Conservation (phyloP, 768 basidiomycete species). For the Panus rudis region DNA sequence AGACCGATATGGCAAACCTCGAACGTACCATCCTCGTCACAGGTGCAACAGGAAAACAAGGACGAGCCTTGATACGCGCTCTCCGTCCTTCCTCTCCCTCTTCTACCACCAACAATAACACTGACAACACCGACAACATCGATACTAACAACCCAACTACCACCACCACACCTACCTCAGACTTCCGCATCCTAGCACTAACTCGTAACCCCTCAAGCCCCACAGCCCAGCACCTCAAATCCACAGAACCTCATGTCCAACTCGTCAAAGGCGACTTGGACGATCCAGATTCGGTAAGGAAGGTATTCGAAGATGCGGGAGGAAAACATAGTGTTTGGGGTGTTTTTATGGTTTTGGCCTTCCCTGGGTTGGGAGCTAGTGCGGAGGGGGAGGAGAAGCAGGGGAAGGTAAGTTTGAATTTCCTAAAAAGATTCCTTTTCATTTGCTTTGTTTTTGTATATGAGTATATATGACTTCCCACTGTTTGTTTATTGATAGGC, state of each 20-base stretch:
- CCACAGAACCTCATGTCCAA: slow-evolving; percentile 20
- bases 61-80: slow-evolving; percentile 1
- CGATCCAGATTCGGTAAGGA: slow-evolving; percentile 19
- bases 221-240: slow-evolving; percentile 18
- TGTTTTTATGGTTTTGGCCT: slow-evolving; percentile 33
- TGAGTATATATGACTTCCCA: background rate
- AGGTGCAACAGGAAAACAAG: slow-evolving; percentile 6
- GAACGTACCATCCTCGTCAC: slow-evolving; percentile 4
- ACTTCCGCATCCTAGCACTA: slow-evolving; percentile 30
- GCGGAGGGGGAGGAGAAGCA: slow-evolving; percentile 33
- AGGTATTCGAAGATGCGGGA: slow-evolving; percentile 30
- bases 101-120: too few relatives aligned
- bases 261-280: slow-evolving; percentile 33
- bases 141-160: background rate
- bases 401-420: slow-evolving; percentile 32
- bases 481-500: slow-evolving; percentile 15
- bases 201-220: slow-evolving; percentile 28
- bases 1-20: too few relatives aligned
- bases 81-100: too few relatives aligned
- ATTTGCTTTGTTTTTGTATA: background rate
- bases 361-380: slow-evolving; percentile 34
- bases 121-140: too few relatives aligned
- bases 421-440: too few relatives aligned
- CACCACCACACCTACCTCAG: background rate
- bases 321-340: slow-evolving; percentile 28